A percentile compares a stretch with the other conserved stretches of the same genome.
phyloP scores from a whole-genome alignment of 2,329 filamentous ascomycete species.

The Karstenula rhodostoma region DNA sequence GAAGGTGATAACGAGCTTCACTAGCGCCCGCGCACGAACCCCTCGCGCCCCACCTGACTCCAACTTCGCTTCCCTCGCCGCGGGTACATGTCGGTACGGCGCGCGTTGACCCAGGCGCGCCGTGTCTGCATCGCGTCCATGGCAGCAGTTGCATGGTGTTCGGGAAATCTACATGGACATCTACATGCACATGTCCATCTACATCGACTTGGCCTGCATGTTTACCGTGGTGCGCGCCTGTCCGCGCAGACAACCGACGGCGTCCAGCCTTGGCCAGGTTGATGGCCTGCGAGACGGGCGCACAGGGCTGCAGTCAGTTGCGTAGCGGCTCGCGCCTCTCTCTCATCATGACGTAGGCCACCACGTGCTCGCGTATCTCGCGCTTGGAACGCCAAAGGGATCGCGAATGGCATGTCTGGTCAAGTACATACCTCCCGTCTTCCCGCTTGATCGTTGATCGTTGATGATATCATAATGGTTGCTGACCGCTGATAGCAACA shows the following conservation, averaged over 20 bases:
- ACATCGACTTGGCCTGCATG: background rate
- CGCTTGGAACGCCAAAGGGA: background rate
- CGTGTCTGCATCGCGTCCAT: too few species aligned
- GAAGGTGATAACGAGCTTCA: conserved; percentile 13
- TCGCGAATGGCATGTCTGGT: background rate
- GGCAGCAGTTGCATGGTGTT: background rate
- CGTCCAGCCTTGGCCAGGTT: background rate
- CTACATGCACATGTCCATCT: too few species aligned
- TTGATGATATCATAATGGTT: background rate
- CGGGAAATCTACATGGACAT: background rate
- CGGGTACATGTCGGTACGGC: conserved; percentile 3
- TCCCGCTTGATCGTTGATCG: background rate
- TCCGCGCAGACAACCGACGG: background rate
- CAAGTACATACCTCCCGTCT: background rate
- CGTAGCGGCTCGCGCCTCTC: background rate
- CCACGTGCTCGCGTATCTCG: conserved; percentile 13
- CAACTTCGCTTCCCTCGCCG: conserved; percentile 6
- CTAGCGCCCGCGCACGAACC: conserved; percentile 7
- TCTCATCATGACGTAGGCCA: conserved; percentile 7
- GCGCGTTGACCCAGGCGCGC: conserved; percentile 1
- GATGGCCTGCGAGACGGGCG: background rate
- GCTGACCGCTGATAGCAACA: background rate
- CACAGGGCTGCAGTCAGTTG: background rate
- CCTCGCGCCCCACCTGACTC: conserved; percentile 3
- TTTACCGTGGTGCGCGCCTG: background rate